A percentile compares a stretch with the other conserved stretches of the same genome.
Conservation (phyloP, 1,139 yeast genomes). For the Candida sp. region DNA sequence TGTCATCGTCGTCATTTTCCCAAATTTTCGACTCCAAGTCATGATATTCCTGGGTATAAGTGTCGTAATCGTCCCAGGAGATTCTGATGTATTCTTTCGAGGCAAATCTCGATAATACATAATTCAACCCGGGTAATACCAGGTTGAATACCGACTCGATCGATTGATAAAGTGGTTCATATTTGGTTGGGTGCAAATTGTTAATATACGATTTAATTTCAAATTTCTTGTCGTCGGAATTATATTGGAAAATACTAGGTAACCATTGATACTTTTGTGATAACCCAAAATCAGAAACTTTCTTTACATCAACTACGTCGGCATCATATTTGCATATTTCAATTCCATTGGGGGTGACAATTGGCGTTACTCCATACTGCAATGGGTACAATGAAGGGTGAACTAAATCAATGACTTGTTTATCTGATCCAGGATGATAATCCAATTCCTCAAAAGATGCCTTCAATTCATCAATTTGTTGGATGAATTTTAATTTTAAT, state of each 20-base stretch:
- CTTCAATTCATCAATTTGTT: constrained; percentile 11
- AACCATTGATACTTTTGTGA: constrained; percentile 31
- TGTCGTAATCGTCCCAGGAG: constrained; percentile 12
- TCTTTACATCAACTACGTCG: constrained; percentile 13
- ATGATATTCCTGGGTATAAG: constrained; percentile 14
- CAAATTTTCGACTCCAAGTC: constrained; percentile 4
- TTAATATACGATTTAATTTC: constrained; percentile 33
- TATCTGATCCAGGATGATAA: constrained; percentile 35
- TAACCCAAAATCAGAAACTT: constrained; percentile 15
- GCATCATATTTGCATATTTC: constrained; percentile 10
- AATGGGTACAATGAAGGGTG: constrained; percentile 43
- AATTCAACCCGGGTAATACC: constrained; percentile 28
- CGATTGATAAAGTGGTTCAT: constrained; percentile 19
- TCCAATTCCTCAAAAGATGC: constrained; percentile 18
- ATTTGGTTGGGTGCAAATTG: constrained; percentile 31
- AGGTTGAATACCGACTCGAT: constrained; percentile 27
- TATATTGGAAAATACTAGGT: constrained; percentile 17
- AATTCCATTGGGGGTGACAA: constrained; percentile 8
- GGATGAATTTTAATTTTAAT: constrained; percentile 9
- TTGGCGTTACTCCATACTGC: constrained; percentile 30
- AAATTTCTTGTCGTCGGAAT: constrained; percentile 7
- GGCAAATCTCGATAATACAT: constrained; percentile 20
- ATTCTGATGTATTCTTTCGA: constrained; percentile 16
- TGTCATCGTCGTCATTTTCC: constrained; percentile 8
- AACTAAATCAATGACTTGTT: constrained; percentile 37